Conservation (phyloP, 331 rosid genomes). For the Quercus phellos region DNA sequence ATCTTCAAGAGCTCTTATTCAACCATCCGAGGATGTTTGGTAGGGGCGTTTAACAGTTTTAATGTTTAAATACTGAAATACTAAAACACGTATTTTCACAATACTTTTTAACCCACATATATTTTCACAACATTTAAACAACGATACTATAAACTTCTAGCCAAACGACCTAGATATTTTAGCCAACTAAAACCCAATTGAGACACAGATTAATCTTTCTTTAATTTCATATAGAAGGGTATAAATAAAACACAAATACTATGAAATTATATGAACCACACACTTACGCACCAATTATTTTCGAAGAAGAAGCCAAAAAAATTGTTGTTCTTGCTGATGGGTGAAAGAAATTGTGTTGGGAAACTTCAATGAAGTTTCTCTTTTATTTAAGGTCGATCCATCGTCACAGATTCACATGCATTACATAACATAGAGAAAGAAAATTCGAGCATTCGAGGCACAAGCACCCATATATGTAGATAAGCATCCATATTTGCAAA, state of each 20-base stretch:
- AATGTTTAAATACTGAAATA: no score
- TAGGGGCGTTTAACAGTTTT: no score
- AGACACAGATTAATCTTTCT: no score
- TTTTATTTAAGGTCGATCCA: background rate
- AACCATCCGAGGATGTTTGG: no score
- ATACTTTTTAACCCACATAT: no score
- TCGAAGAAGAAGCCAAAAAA: no score
- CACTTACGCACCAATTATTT: background rate
- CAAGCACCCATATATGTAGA: background rate
- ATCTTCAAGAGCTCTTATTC: no score
- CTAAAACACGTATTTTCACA: no score
- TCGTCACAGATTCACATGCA: background rate
- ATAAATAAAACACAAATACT: background rate
- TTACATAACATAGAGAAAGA: background rate
- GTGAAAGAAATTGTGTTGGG: background rate
- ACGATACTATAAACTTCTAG: no score
- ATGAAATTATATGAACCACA: background rate
- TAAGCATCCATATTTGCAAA: no score
- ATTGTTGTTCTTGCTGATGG: background rate
- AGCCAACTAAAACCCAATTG: no score
- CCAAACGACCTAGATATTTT: accelerated
- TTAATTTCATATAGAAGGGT: background rate
- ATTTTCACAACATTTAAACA: no score
- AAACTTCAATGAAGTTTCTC: background rate
- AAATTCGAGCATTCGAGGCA: background rate